A percentile compares a stretch with the other conserved stretches of the same genome.
Evolutionary conservation across 768 basidiomycete species (phyloP).

Genomic region (Boletus pseudo-olivaceus): DNA sequence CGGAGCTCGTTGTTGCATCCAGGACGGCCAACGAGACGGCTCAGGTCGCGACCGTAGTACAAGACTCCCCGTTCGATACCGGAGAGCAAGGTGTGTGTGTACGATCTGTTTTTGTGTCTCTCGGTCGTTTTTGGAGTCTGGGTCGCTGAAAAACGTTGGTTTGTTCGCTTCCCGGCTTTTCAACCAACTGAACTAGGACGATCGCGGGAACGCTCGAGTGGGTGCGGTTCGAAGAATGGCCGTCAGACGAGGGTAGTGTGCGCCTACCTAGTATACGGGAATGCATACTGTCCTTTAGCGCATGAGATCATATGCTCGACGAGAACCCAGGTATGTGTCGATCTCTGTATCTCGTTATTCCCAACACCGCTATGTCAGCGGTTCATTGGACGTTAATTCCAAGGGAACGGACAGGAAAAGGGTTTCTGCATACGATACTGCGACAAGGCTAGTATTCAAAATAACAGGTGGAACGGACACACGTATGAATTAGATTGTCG

Average conservation of each 20-base stretch:
- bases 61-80: slow-evolving; percentile 85
- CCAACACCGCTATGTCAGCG: background rate
- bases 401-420: background rate
- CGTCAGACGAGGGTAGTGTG: no score
- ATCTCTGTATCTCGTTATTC: background rate
- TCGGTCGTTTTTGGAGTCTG: background rate
- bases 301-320: slow-evolving; percentile 33
- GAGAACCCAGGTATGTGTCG: no score
- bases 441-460: background rate
- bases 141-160: background rate
- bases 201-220: slow-evolving; percentile 64
- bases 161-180: background rate
- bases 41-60: slow-evolving; percentile 84
- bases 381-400: no score
- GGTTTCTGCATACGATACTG: background rate
- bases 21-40: slow-evolving; percentile 82
- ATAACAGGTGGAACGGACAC: background rate
- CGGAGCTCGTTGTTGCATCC: slow-evolving; percentile 80
- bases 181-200: slow-evolving; percentile 56
- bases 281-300: slow-evolving; percentile 82
- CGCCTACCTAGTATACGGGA: slow-evolving; percentile 80
- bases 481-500: background rate
- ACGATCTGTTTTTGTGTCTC: no score
- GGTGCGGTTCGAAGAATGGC: slow-evolving; percentile 79
- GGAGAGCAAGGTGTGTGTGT: slow-evolving; percentile 74